Base-by-base conservation (phyloP, 2,329 filamentous ascomycete species). In the Nemania serpens region DNA sequence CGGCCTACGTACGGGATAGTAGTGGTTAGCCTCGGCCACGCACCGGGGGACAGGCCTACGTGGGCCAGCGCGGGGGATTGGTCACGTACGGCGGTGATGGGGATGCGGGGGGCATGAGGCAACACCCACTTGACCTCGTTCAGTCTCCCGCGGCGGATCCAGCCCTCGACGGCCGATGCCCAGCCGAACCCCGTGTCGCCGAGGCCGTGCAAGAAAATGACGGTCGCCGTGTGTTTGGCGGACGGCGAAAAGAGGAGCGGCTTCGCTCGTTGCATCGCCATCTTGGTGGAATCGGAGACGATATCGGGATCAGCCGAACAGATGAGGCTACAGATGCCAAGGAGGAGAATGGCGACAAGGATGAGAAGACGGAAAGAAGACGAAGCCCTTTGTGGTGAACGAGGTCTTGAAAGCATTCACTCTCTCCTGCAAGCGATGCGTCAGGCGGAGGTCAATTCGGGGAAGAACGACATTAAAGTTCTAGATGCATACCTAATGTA, bases 111-210 rank as follows among this genome's bases (percentile, higher is more conserved):
- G 29, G 95, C 95, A 78, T 97, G 91, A 15, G 95, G 95, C 75
- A 99, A 89, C 72, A 99, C 86, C 76, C 98, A 98, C 73, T 94
- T 90, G 74, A 97, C 91, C 77, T 97, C 90, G 59, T 93, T 86
- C 66, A 98, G 91, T 72, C 89, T 88, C 75, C 87, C 85, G 53
- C 91, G 85, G 36, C 88, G 84, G 57, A 92, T 88, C 89, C 90
- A 97, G 76, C 94, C 92, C 80, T 96, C 89, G 34, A 95, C 92
- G 18, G 95, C 85, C 59, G 86, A 87, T 46, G 90, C 84, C 93
- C 91, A 94, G 68, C 91, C 91, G 67, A 85, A 81, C 45, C 90
- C 91, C 33, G 83, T 89, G 74, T 98, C 95, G 65, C 95, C 95
- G 41, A 99, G 82, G 13, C 95, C 95, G 75, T 99, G 95, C 54